These are phyloP conservation scores for Mycena kentingensis DNA, from an alignment of 768 basidiomycete species.

Conservation along the genomic window DNA sequence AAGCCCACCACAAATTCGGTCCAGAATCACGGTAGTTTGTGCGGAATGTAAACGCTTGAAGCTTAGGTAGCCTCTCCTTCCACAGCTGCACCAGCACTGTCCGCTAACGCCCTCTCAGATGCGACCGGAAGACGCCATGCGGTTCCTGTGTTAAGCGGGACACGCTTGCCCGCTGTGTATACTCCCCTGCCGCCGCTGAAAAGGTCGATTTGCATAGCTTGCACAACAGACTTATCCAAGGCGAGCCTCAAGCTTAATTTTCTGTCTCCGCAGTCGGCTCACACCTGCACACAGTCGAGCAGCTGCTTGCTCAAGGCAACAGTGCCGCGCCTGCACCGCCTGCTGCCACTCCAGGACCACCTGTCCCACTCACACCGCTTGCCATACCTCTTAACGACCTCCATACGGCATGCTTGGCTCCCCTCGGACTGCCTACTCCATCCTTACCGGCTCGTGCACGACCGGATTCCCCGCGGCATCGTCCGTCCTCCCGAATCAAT, in stretches of 20 bases:
- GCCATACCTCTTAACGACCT: not conserved
- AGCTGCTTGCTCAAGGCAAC: slow-evolving; percentile 1
- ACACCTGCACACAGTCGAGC: not conserved
- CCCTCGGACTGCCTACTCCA: slow-evolving; percentile 2
- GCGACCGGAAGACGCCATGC: slow-evolving; percentile 78
- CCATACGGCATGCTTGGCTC: slow-evolving; percentile 13
- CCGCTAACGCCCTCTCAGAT: too few relatives aligned
- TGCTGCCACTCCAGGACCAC: slow-evolving; percentile 12
- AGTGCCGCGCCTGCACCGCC: slow-evolving; percentile 34
- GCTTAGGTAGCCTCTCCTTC: too few relatives aligned
- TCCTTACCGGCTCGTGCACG: not conserved
- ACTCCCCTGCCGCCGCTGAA: slow-evolving; percentile 81
- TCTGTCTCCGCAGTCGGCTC: not conserved
- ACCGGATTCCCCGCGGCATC: not conserved
- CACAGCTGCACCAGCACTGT: too few relatives aligned
- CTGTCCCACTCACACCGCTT: slow-evolving; percentile 4
- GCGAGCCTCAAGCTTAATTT: slow-evolving; percentile 59
- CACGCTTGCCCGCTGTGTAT: slow-evolving; percentile 69
- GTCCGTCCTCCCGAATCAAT: not conserved
- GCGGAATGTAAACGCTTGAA: slow-evolving; percentile 84
- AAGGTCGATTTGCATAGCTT: slow-evolving; percentile 87
- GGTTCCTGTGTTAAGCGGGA: slow-evolving; percentile 79
- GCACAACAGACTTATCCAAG: slow-evolving; percentile 73
- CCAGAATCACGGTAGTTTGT: slow-evolving; percentile 8
- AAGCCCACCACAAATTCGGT: not conserved